Evolutionary conservation across 495 filamentous ascomycete species (phyloP).

Genomic region (Aspergillus hancockii): DNA sequence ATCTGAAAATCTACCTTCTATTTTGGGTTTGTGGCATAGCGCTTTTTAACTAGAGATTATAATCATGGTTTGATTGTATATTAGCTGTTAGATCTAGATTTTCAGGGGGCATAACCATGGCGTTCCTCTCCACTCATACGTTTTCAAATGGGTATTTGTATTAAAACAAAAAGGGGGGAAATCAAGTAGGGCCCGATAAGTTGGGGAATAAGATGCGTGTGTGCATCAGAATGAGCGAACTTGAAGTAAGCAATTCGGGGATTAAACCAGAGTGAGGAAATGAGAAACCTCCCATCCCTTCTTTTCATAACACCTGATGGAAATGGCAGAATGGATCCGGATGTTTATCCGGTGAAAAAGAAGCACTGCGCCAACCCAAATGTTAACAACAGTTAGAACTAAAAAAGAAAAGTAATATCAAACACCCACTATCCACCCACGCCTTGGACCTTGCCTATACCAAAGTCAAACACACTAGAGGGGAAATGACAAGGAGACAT

Average conservation of each 20-base stretch:
- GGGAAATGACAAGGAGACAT: neutral
- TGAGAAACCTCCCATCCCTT: no score
- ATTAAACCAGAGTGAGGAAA: no score
- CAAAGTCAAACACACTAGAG: neutral
- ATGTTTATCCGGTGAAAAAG: neutral
- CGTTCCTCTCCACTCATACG: conserved; percentile 27
- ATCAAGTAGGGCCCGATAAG: conserved; percentile 8
- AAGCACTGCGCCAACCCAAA: neutral
- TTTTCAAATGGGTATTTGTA: conserved; percentile 21
- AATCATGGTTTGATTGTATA: conserved; percentile 33
- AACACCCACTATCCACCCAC: neutral
- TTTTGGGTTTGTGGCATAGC: conserved; percentile 28
- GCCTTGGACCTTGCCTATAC: conserved; percentile 1
- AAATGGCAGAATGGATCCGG: no score
- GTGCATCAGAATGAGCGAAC: no score
- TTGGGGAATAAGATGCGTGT: conserved; percentile 2
- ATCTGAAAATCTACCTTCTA: neutral
- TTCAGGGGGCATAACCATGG: conserved; percentile 16
- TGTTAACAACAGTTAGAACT: neutral
- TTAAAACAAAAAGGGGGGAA: conserved; percentile 6
- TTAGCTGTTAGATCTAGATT: conserved; percentile 40
- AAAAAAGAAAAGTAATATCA: neutral
- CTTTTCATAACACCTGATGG: no score
- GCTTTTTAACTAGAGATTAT: conserved; percentile 21
- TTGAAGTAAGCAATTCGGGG: no score